These are phyloP conservation scores for Saprolegnia parasitica DNA, from an alignment of 352 stramenopile species.

Conservation along the genomic window DNA sequence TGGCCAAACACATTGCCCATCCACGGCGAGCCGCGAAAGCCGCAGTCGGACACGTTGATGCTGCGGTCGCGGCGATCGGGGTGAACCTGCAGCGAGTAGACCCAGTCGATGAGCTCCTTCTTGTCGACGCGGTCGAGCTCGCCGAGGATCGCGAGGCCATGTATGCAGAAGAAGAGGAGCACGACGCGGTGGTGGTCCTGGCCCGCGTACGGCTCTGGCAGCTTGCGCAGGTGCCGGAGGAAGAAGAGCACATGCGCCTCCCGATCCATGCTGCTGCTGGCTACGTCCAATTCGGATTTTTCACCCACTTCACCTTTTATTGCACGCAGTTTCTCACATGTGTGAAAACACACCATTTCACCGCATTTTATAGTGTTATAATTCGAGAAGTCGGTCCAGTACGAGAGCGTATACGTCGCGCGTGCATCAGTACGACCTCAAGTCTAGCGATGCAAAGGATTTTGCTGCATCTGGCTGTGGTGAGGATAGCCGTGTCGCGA, in stretches of 20 bases:
- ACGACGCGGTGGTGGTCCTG: conserved; percentile 81
- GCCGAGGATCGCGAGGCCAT: conserved; percentile 72
- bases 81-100: conserved; percentile 79
- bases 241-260: conserved; percentile 80
- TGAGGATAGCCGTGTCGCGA: no score
- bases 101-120: conserved; percentile 74
- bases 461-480: no score
- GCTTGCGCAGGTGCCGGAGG: conserved; percentile 62
- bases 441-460: no score
- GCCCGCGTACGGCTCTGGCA: conserved; percentile 66
- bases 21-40: conserved; percentile 62
- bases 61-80: conserved; percentile 38
- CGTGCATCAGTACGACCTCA: no score
- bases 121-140: conserved; percentile 70
- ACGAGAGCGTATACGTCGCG: no score
- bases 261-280: conserved; percentile 38
- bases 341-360: no score
- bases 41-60: conserved; percentile 65
- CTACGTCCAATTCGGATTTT: neutral
- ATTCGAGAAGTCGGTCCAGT: no score
- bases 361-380: no score
- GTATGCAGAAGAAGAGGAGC: conserved; percentile 81
- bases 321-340: no score
- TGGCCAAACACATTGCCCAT: conserved; percentile 60
- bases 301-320: no score